Evolutionary conservation across 345 rosid species (phyloP), one percentile per base, ranked within the genome.

Genomic region (Theobroma cacao): DNA sequence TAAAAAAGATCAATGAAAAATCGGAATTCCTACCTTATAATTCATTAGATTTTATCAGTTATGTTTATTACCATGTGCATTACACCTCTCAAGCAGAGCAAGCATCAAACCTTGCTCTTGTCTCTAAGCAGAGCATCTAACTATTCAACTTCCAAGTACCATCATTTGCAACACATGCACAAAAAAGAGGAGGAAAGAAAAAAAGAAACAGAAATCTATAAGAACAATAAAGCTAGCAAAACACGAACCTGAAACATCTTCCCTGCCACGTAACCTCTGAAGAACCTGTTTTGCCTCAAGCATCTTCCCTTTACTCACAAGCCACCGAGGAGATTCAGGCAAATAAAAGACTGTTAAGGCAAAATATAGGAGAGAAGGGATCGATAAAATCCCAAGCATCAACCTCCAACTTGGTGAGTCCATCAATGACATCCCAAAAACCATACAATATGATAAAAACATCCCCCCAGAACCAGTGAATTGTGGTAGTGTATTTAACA

Each of bases 311-410:
- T 94, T 96, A 80, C 99, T 96, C 80, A 96, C 97, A 65, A 96
- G 88, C 98, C 99, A 96, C 82, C 99, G 91, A 84, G 99, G 99
- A 60, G 99, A 94, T 85, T 96, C 99, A 5, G 99, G 99, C 91
- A 96, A 82, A 86, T 87, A 96, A 82, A 96, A 89, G 78, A 96
- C 89, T 0, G 92, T 81, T 43, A 94, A 79, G 33, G 77, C 84
- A 85, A 96, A 81, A 60, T 91, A 96, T 8, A 92, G 24, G 11
- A 94, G 77, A 6, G 99, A 91, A 41, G 97, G 98, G 72, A 96
- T 88, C 0, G 98, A 91, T 69, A 96, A 94, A 80, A 96, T 88
- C 75, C 97, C 99, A 43, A 96, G 97, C 98, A 96, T 96, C 79
- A 87, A 76, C 87, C 89, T 91, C 99, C 99, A 96, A 85, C 89